Evolutionary conservation across 2,329 filamentous ascomycete species (phyloP).

Genomic region (Ceratocystis alfenasii): DNA sequence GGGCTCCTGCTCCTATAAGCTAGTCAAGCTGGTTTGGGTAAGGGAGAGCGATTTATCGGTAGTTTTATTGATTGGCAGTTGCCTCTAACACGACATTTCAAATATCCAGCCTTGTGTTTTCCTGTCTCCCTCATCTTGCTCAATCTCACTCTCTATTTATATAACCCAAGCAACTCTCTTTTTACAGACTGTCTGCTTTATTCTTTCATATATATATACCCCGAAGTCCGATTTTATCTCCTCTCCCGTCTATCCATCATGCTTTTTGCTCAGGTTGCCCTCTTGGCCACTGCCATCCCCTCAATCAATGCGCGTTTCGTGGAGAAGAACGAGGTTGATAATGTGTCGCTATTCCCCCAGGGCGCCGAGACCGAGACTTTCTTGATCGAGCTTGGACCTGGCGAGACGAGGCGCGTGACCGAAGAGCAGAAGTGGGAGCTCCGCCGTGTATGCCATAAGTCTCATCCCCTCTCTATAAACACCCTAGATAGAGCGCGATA

Average conservation of each 20-base stretch:
- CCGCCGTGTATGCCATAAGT: slow-evolving; percentile 50
- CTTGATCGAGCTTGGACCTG: slow-evolving; percentile 74
- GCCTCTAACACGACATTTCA: background rate
- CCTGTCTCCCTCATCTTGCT: slow-evolving; percentile 15
- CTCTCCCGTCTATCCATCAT: slow-evolving; percentile 30
- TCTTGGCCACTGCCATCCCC: slow-evolving; percentile 45
- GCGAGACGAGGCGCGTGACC: slow-evolving; percentile 73
- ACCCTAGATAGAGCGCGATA: too few relatives aligned
- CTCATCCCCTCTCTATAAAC: background rate
- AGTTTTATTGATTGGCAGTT: background rate
- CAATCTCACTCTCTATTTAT: background rate
- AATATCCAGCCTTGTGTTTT: slow-evolving; percentile 14
- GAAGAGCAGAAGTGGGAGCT: slow-evolving; percentile 94
- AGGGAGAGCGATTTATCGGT: background rate
- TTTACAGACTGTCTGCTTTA: background rate
- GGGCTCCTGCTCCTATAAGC: too few relatives aligned
- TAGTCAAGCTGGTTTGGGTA: too few relatives aligned
- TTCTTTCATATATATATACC: background rate
- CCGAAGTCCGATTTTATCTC: background rate
- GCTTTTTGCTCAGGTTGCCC: slow-evolving; percentile 42
- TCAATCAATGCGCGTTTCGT: slow-evolving; percentile 45
- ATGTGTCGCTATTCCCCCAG: slow-evolving; percentile 38
- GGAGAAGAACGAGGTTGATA: slow-evolving; percentile 36
- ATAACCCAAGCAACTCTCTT: background rate
- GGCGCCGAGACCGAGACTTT: slow-evolving; percentile 42